Evolutionary conservation across 371 early-diverging fungal genomes (phyloP).

Genomic region (Dentiscutata heterogama): DNA sequence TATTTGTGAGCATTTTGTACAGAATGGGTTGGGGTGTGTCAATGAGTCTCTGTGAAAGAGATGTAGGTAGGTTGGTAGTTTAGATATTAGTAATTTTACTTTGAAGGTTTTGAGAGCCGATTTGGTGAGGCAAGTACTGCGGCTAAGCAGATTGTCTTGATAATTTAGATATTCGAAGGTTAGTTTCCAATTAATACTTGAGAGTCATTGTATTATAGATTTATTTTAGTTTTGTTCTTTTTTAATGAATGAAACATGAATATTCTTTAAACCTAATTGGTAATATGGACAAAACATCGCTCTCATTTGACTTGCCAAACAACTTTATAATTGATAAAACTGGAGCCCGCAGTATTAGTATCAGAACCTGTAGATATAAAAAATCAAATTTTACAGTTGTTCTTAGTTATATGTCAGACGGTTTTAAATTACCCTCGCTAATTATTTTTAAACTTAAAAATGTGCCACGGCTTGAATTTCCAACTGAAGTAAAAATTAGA

Average conservation of each 20-base stretch:
- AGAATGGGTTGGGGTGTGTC: too few species aligned
- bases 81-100: too few species aligned
- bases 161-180: too few species aligned
- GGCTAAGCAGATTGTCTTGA: too few species aligned
- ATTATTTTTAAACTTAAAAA: conserved; percentile 1
- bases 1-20: too few species aligned
- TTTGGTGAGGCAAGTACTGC: too few species aligned
- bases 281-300: background rate
- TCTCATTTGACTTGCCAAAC: background rate
- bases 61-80: too few species aligned
- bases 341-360: background rate
- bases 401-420: background rate
- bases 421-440: background rate
- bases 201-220: too few species aligned
- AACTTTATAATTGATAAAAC: background rate
- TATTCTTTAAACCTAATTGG: background rate
- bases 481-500: background rate
- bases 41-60: too few species aligned
- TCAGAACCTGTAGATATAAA: background rate
- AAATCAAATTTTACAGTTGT: background rate
- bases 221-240: background rate
- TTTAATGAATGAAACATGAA: background rate
- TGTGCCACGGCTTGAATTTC: background rate
- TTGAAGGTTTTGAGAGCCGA: too few species aligned
- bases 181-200: too few species aligned